These are phyloP conservation scores for Termitomyces sp. DNA, from an alignment of 768 basidiomycete genomes.

Conservation along the genomic window DNA sequence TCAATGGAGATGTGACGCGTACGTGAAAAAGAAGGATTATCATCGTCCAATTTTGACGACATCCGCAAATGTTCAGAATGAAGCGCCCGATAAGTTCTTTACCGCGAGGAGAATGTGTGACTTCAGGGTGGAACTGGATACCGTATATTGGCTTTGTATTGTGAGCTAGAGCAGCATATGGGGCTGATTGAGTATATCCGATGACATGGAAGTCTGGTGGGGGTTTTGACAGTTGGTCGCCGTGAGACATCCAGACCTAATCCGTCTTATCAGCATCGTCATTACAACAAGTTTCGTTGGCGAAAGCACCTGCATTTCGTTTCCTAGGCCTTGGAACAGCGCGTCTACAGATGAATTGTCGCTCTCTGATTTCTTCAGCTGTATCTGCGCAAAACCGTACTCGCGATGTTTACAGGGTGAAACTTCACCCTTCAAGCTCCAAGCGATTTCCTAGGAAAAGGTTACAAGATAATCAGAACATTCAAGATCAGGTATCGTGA, in stretches of 20 bases:
- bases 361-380: constrained; percentile 62
- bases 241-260: constrained; percentile 99
- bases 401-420: constrained; percentile 88
- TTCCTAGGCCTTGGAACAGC: constrained; percentile 84
- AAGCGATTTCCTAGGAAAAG: constrained; percentile 80
- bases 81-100: constrained; percentile 88
- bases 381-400: constrained; percentile 88
- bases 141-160: constrained; percentile 87
- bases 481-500: background rate
- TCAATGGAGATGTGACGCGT: constrained; percentile 6
- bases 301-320: constrained; percentile 75
- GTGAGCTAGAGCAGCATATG: constrained; percentile 93
- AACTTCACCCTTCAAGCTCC: constrained; percentile 82
- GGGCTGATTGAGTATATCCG: constrained; percentile 82
- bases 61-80: constrained; percentile 80
- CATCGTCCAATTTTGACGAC: constrained; percentile 91
- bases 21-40: constrained; percentile 34
- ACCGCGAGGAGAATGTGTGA: constrained; percentile 89
- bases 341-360: constrained; percentile 56
- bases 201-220: constrained; percentile 87
- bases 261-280: constrained; percentile 3
- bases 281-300: background rate
- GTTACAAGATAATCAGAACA: background rate
- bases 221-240: constrained; percentile 83
- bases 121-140: constrained; percentile 99